Conservation (phyloP, 1,284 basidiomycete genomes). For the Boletus sp. region DNA sequence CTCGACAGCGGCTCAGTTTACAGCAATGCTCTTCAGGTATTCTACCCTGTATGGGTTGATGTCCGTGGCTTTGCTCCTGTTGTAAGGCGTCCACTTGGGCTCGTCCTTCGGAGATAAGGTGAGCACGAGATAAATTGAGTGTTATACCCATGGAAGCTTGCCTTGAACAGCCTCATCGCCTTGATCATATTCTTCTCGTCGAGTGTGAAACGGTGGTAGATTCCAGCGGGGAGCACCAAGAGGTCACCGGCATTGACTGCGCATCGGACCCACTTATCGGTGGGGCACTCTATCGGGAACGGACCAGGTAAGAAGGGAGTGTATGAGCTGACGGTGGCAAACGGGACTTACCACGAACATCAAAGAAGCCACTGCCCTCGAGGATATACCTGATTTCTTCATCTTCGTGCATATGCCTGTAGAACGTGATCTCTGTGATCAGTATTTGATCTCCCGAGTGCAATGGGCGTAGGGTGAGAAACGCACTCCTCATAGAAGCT, state of each 20-base stretch:
- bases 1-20: slow-evolving; percentile 19
- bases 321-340: too few species aligned
- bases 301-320: neutral
- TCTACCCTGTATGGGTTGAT: slow-evolving; percentile 55
- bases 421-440: slow-evolving; percentile 2
- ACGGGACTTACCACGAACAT: slow-evolving; percentile 60
- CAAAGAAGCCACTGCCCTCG: slow-evolving; percentile 81
- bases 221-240: slow-evolving; percentile 70
- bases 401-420: slow-evolving; percentile 84
- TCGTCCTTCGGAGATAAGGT: slow-evolving; percentile 57
- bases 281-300: slow-evolving; percentile 40
- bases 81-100: slow-evolving; percentile 70
- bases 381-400: slow-evolving; percentile 88
- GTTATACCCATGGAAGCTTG: slow-evolving; percentile 22
- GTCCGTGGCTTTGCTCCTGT: slow-evolving; percentile 50
- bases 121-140: neutral
- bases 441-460: neutral
- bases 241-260: slow-evolving; percentile 68
- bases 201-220: slow-evolving; percentile 85
- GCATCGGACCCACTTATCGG: slow-evolving; percentile 70
- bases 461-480: neutral
- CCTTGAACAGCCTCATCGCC: slow-evolving; percentile 77
- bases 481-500: slow-evolving; percentile 77
- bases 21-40: slow-evolving; percentile 51
- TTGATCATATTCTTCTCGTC: slow-evolving; percentile 67